phyloP scores from a whole-genome alignment of 495 filamentous ascomycete genomes.

The Saxophila tyrrhenica region DNA sequence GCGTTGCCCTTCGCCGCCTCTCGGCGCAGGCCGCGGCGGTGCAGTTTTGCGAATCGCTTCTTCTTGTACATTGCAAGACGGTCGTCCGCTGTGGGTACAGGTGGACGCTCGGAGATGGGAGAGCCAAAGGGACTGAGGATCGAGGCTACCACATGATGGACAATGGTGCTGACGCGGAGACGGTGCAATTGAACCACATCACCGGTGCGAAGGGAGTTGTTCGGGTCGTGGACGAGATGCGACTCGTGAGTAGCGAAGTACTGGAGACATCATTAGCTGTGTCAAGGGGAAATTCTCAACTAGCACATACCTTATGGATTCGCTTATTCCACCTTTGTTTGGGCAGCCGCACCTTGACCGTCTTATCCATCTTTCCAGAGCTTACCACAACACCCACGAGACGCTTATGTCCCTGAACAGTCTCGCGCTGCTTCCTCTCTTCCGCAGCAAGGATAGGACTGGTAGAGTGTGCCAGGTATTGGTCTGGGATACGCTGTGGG shows the following conservation, averaged over 20 bases:
- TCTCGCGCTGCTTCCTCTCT: conserved; percentile 4
- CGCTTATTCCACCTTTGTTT: conserved; percentile 49
- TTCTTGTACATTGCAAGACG: conserved; percentile 38
- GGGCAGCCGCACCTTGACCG: conserved; percentile 56
- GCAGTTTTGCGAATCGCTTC: conserved; percentile 30
- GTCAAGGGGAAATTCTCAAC: neutral
- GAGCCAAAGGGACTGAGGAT: conserved; percentile 65
- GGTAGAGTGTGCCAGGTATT: conserved; percentile 16
- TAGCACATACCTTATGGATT: conserved; percentile 30
- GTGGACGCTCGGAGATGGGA: conserved; percentile 49
- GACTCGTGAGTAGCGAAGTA: conserved; percentile 28
- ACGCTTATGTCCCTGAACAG: conserved; percentile 3
- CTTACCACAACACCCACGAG: conserved; percentile 52
- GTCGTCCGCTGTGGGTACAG: conserved; percentile 54
- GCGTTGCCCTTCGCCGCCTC: conserved; percentile 8
- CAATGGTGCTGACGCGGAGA: conserved; percentile 54
- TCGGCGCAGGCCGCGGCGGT: conserved; percentile 14
- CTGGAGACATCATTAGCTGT: conserved; percentile 16
- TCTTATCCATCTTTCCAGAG: conserved; percentile 57
- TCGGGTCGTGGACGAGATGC: conserved; percentile 63
- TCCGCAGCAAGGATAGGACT: conserved; percentile 1
- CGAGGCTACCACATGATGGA: conserved; percentile 64
- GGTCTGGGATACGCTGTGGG: conserved; percentile 11
- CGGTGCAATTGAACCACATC: conserved; percentile 53
- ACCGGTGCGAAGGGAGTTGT: conserved; percentile 58